Base-by-base conservation (phyloP, 345 rosid species). In the Lepidium didymum region DNA sequence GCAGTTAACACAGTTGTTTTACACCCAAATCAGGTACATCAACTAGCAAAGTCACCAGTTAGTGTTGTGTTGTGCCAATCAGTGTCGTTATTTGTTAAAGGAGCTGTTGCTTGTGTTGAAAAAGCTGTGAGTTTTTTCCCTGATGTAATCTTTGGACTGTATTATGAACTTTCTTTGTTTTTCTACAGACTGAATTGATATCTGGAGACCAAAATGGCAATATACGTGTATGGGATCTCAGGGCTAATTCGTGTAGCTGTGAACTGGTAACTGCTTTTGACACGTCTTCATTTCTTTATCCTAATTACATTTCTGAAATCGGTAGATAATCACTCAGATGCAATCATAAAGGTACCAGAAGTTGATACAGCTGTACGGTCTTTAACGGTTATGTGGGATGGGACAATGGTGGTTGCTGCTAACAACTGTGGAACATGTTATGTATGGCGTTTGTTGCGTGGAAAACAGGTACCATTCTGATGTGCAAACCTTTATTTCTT, bases 191-290 rank as follows among this genome's bases (percentile, higher is more conserved):
- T 10, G 96, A 90, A 56, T 74, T 92, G 77, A 93, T 90, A 82
- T 90, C 94, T 52, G 98, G 98, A 23, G 98, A 93, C 77, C 98
- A 93, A 74, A 90, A 90, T 62, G 97, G 96, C 33, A 90, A 93
- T 79, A 90, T 93, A 40, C 92, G 94, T 51, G 98, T 93, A 40
- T 88, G 98, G 98, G 98, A 93, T 78, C 82, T 93, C 80, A 88
- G 91, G 46, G 98, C 98, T 50, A 84, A 93, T 79, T 85, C 91
- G 14, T 90, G 97, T 84, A 93, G 97, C 77, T 90, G 96, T 73
- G 96, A 93, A 79, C 69, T 93, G 94, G 98, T 90, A 82, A 49
- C 69, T 45, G 10, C 14, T 40, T 41, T 35, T 43, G 8, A 36
- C 21, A 51, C n/a, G 1, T 56, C 43, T 56, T 62, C 7, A 13